A percentile compares a stretch with the other conserved stretches of the same genome.
These are phyloP conservation scores for Geotrichum phurueaensis DNA, from an alignment of 1,139 yeast genomes.

Conservation along the genomic window DNA sequence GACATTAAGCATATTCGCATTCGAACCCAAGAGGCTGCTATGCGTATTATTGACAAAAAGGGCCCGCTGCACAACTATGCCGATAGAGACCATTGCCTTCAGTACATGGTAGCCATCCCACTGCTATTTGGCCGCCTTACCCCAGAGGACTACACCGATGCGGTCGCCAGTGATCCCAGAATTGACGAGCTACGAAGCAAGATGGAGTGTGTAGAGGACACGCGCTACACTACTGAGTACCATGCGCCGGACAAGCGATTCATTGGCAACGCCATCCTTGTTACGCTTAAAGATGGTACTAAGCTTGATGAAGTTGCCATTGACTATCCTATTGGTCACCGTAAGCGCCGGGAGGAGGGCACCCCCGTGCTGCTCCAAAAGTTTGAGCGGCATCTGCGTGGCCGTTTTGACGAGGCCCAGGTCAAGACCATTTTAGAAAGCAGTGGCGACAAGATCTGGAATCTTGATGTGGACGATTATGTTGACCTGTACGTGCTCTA, in stretches of 20 bases:
- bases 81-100: constrained; percentile 58
- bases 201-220: constrained; percentile 50
- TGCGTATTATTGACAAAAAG: constrained; percentile 51
- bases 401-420: constrained; percentile 40
- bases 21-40: constrained; percentile 55
- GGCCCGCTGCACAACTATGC: constrained; percentile 58
- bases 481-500: constrained; percentile 40
- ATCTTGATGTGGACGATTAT: constrained; percentile 45
- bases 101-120: constrained; percentile 56
- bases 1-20: constrained; percentile 47
- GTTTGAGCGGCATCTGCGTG: constrained; percentile 46
- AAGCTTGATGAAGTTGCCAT: constrained; percentile 48
- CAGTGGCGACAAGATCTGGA: constrained; percentile 36
- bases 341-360: constrained; percentile 52
- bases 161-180: constrained; percentile 46
- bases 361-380: constrained; percentile 48
- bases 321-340: constrained; percentile 55
- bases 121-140: constrained; percentile 49
- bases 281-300: constrained; percentile 51
- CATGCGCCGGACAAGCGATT: constrained; percentile 53
- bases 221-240: constrained; percentile 45
- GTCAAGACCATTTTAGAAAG: constrained; percentile 39
- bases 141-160: constrained; percentile 52
- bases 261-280: constrained; percentile 49
- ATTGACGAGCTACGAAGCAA: constrained; percentile 48